Evolutionary conservation across 2,329 filamentous ascomycete species (phyloP).

Genomic region (Xylariales sp.): DNA sequence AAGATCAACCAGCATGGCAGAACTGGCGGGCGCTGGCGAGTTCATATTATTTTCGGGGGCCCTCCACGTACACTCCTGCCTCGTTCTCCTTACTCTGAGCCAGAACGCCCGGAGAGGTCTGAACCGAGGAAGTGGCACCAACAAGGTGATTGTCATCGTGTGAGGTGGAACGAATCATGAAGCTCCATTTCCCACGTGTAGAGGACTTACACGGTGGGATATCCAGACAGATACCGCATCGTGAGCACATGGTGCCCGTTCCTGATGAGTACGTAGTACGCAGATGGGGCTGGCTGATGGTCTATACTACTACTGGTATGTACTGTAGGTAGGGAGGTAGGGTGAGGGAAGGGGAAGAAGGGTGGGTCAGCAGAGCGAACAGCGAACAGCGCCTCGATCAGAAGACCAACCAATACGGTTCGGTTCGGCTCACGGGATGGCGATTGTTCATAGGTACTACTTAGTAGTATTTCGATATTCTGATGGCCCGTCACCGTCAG

Average conservation of each 20-base stretch:
- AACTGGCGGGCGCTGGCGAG: conserved; percentile 6
- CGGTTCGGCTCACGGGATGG: background rate
- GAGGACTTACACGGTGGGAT: conserved; percentile 21
- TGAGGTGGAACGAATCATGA: conserved; percentile 44
- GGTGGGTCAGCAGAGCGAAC: conserved; percentile 29
- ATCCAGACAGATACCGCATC: conserved; percentile 6
- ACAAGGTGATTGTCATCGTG: conserved; percentile 34
- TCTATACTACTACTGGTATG: no score
- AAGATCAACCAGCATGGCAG: background rate
- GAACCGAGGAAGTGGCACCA: conserved; percentile 14
- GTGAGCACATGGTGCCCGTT: conserved; percentile 31
- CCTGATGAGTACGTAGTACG: conserved; percentile 14
- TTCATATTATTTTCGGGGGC: conserved; percentile 8
- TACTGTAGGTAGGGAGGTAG: no score
- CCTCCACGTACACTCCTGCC: background rate
- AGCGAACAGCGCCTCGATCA: conserved; percentile 16
- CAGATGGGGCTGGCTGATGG: background rate
- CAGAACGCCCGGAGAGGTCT: background rate
- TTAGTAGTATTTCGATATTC: no score
- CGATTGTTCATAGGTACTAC: no score
- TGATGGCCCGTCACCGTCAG: background rate
- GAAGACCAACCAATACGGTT: conserved; percentile 19
- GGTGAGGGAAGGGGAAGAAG: background rate
- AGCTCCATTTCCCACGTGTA: conserved; percentile 46
- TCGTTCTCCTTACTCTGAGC: background rate